Conservation (phyloP, 1,284 basidiomycete species). For the Exobasidium cylindrosporum region DNA sequence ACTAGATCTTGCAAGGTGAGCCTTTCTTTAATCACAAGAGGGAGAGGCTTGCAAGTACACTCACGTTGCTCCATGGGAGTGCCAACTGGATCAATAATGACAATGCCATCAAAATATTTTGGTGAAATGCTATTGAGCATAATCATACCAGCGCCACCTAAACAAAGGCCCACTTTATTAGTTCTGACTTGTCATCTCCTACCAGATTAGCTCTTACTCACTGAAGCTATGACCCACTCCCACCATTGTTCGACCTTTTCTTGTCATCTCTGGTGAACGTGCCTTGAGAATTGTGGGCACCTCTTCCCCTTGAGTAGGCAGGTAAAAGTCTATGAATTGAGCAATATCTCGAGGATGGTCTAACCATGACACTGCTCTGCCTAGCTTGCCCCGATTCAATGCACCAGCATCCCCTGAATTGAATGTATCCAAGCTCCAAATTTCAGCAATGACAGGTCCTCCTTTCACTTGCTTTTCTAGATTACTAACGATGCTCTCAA, state of each 20-base stretch:
- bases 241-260: conserved; percentile 58
- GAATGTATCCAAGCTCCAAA: conserved; percentile 12
- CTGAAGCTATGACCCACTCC: conserved; percentile 79
- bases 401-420: conserved; percentile 12
- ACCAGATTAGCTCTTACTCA: no score
- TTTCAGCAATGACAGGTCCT: conserved; percentile 9
- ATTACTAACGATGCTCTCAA: conserved; percentile 6
- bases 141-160: conserved; percentile 33
- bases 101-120: conserved; percentile 67
- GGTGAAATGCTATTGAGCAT: conserved; percentile 67
- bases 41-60: neutral
- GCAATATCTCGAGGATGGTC: conserved; percentile 71
- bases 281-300: neutral
- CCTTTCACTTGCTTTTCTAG: conserved; percentile 1
- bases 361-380: conserved; percentile 63
- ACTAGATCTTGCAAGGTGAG: neutral
- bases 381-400: neutral
- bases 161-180: no score
- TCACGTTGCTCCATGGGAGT: conserved; percentile 48
- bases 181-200: no score
- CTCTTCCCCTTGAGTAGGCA: conserved; percentile 57
- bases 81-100: conserved; percentile 78
- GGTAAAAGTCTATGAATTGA: conserved; percentile 66
- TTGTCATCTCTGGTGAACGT: conserved; percentile 8
- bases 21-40: neutral